phyloP scores from a whole-genome alignment of 108 stramenopile genomes.

The Nitzschia sp. region DNA sequence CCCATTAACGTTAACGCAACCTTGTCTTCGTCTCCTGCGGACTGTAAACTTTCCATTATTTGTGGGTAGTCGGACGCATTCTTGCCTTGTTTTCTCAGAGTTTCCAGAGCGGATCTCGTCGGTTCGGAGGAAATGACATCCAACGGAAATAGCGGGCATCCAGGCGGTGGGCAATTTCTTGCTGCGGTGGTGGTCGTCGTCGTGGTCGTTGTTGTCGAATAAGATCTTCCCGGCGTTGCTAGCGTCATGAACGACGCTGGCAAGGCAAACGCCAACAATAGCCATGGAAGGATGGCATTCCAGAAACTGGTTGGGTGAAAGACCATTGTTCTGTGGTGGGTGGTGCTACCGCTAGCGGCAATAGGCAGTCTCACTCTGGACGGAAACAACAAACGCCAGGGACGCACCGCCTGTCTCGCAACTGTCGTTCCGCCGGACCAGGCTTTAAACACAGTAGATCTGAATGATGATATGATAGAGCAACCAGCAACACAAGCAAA shows the following conservation, averaged over 20 bases:
- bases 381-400: no score
- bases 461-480: no score
- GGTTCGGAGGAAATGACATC: constrained; percentile 62
- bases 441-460: no score
- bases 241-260: constrained; percentile 4
- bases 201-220: no score
- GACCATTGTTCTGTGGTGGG: no score
- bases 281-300: not conserved
- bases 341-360: no score
- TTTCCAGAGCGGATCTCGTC: constrained; percentile 42
- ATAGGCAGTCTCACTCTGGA: no score
- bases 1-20: constrained; percentile 63
- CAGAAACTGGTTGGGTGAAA: constrained; percentile 4
- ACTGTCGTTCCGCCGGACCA: no score
- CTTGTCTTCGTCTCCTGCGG: constrained; percentile 33
- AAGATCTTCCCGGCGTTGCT: not conserved
- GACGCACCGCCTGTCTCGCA: no score
- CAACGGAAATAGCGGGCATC: constrained; percentile 62
- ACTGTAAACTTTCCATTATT: constrained; percentile 17
- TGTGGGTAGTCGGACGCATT: not conserved
- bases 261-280: not conserved
- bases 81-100: constrained; percentile 32
- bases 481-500: no score
- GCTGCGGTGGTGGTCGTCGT: not conserved
- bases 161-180: constrained; percentile 57